Percentiles rank a stretch among this genome's conserved stretches.
Conservation (phyloP, 2,329 filamentous ascomycete genomes). For the Calycina marina region DNA sequence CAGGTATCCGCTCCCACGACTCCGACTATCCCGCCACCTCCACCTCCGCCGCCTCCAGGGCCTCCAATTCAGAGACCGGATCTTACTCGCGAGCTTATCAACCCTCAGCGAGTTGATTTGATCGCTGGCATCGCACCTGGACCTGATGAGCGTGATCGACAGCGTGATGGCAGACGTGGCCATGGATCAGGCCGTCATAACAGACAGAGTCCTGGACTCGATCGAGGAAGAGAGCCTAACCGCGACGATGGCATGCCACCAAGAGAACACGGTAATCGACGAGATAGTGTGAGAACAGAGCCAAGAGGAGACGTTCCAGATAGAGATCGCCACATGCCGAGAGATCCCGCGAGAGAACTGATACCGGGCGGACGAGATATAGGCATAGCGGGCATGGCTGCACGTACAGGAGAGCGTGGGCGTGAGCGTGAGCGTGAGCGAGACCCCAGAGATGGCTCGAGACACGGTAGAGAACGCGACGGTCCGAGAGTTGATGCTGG, state of each 20-base stretch:
- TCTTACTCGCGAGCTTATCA: conserved; percentile 12
- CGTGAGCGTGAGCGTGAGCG: conserved; percentile 9
- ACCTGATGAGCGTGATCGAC: conserved; percentile 14
- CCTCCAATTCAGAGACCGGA: conserved; percentile 21
- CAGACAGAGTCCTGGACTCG: conserved; percentile 14
- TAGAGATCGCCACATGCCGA: conserved; percentile 11
- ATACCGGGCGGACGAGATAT: conserved; percentile 10
- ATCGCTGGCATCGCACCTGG: conserved; percentile 12
- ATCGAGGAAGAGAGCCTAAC: conserved; percentile 18
- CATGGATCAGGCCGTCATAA: conserved; percentile 19
- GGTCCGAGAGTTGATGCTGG: conserved; percentile 13
- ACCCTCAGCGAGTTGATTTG: conserved; percentile 18
- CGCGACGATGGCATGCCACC: conserved; percentile 18
- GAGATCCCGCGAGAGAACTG: conserved; percentile 9
- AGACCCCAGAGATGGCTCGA: conserved; percentile 11
- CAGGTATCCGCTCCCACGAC: conserved; percentile 34
- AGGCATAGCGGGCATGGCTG: no score
- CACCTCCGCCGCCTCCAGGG: conserved; percentile 36
- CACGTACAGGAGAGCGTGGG: neutral
- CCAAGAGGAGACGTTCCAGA: conserved; percentile 1
- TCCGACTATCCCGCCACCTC: conserved; percentile 36
- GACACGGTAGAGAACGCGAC: conserved; percentile 11
- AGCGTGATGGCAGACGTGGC: conserved; percentile 18
- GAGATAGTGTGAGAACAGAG: conserved; percentile 11
- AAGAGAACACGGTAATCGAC: conserved; percentile 18